Evolutionary conservation across 2,329 filamentous ascomycete genomes (phyloP).

Genomic region (Lecanicillium sp.): DNA sequence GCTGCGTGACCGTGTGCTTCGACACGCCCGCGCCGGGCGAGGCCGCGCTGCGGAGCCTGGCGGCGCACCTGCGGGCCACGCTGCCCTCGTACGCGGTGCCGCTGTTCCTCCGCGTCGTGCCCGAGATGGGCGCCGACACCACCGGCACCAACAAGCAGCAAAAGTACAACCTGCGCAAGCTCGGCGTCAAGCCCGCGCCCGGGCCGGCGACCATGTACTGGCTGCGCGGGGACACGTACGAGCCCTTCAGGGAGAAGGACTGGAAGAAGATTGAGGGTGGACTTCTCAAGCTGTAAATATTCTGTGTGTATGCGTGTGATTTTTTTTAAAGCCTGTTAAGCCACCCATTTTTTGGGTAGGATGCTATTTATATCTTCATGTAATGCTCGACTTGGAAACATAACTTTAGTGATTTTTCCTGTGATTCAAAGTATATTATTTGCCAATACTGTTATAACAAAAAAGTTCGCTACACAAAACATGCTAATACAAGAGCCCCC

Average conservation of each 20-base stretch:
- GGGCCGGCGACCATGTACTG: conserved; percentile 50
- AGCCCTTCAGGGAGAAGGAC: conserved; percentile 58
- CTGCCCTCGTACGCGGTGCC: conserved; percentile 73
- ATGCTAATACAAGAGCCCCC: conserved; percentile 38
- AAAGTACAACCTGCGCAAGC: conserved; percentile 64
- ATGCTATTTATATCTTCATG: no score
- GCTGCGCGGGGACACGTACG: conserved; percentile 61
- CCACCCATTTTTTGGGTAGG: no score
- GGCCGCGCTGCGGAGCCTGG: conserved; percentile 50
- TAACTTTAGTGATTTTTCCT: background rate
- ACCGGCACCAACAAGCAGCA: conserved; percentile 89
- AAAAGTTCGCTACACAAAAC: conserved; percentile 20
- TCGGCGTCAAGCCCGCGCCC: conserved; percentile 62
- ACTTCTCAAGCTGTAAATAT: conserved; percentile 65
- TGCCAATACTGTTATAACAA: background rate
- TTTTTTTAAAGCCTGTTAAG: no score
- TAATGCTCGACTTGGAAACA: no score
- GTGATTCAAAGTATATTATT: background rate
- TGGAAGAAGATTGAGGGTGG: conserved; percentile 65
- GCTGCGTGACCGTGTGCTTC: conserved; percentile 67
- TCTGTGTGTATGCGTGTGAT: no score
- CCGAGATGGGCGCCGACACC: conserved; percentile 48
- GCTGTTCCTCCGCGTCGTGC: conserved; percentile 65
- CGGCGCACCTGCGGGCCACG: conserved; percentile 46
- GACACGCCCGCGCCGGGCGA: conserved; percentile 34